Evolutionary conservation across 2,329 filamentous ascomycete genomes (phyloP).

Genomic region (Botryotinia convoluta): DNA sequence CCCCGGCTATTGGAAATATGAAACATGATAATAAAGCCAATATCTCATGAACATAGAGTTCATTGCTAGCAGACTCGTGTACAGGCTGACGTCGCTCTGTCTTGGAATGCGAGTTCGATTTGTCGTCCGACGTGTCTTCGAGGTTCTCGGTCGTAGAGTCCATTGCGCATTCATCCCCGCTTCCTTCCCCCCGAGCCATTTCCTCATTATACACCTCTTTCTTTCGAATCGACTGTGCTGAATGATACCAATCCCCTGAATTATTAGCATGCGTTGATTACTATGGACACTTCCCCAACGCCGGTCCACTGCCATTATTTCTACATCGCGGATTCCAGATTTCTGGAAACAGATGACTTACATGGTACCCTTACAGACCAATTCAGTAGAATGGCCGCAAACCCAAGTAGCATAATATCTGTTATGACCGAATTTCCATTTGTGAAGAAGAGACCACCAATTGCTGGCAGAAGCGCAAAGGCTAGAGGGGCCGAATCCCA

Average conservation of each 20-base stretch:
- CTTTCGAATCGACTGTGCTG: slow-evolving; percentile 61
- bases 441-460: slow-evolving; percentile 81
- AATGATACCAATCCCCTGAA: slow-evolving; percentile 68
- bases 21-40: slow-evolving; percentile 77
- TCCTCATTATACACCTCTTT: slow-evolving; percentile 46
- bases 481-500: slow-evolving; percentile 80
- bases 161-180: slow-evolving; percentile 43
- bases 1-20: slow-evolving; percentile 71
- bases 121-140: slow-evolving; percentile 27
- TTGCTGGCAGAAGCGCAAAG: slow-evolving; percentile 78
- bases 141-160: slow-evolving; percentile 33
- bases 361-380: slow-evolving; percentile 91
- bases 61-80: slow-evolving; percentile 48
- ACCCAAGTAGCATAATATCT: slow-evolving; percentile 74
- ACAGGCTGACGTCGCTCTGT: slow-evolving; percentile 27
- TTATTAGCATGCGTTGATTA: slow-evolving; percentile 17
- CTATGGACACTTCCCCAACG: neutral
- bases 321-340: neutral
- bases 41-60: slow-evolving; percentile 73
- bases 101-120: slow-evolving; percentile 26
- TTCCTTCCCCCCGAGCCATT: slow-evolving; percentile 43
- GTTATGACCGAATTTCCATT: slow-evolving; percentile 82
- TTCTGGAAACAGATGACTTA: neutral
- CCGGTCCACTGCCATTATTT: neutral
- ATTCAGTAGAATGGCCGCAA: slow-evolving; percentile 84